A percentile compares a stretch with the other conserved stretches of the same genome.
These are phyloP conservation scores for Phytophthora multivora DNA, from an alignment of 352 stramenopile species.

Conservation along the genomic window DNA sequence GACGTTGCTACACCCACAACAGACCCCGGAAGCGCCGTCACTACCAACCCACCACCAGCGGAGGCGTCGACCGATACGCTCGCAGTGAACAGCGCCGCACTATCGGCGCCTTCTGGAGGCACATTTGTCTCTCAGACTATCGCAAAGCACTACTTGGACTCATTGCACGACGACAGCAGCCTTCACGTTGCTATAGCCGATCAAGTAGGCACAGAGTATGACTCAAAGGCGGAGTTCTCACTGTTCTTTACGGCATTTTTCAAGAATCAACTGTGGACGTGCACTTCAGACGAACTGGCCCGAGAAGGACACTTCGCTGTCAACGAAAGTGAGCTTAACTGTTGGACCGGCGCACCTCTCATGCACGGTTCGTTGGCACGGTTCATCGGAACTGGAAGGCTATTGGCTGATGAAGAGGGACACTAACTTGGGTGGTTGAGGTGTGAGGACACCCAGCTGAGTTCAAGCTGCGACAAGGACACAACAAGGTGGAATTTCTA, in stretches of 20 bases:
- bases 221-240: conserved; percentile 8
- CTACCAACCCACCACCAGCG: neutral
- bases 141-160: neutral
- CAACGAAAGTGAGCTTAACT: conserved; percentile 14
- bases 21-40: neutral
- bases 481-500: no score
- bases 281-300: conserved; percentile 5
- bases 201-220: neutral
- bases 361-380: no score
- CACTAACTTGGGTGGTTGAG: no score
- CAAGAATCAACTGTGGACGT: neutral
- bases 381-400: no score
- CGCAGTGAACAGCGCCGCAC: neutral
- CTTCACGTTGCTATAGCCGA: conserved; percentile 2
- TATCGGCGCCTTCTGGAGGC: neutral
- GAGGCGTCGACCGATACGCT: no score
- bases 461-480: no score
- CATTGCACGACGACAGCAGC: neutral
- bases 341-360: no score
- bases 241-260: conserved; percentile 7
- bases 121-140: neutral
- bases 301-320: neutral
- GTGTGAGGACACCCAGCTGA: no score
- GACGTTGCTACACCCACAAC: neutral
- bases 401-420: no score